Conservation (phyloP, 495 filamentous ascomycete species). For the Penicillium verhagenii region DNA sequence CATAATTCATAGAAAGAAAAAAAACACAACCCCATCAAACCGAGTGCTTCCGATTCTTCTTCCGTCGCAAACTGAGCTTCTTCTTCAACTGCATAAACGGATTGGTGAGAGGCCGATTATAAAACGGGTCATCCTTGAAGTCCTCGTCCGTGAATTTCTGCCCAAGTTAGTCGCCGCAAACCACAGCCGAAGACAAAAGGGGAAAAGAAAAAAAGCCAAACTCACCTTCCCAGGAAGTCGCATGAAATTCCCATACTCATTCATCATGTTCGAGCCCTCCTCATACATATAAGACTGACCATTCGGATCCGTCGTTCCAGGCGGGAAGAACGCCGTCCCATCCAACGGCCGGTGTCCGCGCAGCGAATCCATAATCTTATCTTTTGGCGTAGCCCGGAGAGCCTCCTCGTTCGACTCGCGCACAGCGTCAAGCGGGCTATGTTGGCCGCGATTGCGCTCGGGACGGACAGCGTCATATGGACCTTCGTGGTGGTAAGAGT, state of each 20-base stretch:
- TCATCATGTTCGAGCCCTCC: constrained; percentile 83
- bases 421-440: constrained; percentile 76
- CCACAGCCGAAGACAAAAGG: no score
- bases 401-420: constrained; percentile 71
- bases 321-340: constrained; percentile 73
- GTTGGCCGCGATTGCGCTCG: constrained; percentile 62
- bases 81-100: constrained; percentile 34
- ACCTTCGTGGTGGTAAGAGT: constrained; percentile 83
- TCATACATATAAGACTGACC: constrained; percentile 75
- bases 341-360: constrained; percentile 78
- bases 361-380: constrained; percentile 75
- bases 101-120: constrained; percentile 34
- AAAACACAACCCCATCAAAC: no score
- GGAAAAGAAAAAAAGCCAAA: background rate
- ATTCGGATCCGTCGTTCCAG: constrained; percentile 62
- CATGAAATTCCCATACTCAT: constrained; percentile 53
- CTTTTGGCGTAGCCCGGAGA: constrained; percentile 75
- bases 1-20: no score
- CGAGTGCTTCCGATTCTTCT: constrained; percentile 37
- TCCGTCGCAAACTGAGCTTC: constrained; percentile 34
- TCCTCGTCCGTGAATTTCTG: constrained; percentile 50
- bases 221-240: constrained; percentile 37
- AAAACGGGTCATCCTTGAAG: constrained; percentile 48
- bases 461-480: constrained; percentile 84
- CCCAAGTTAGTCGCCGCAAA: constrained; percentile 7